Percentiles rank a stretch among this genome's conserved stretches.
phyloP scores from a whole-genome alignment of 2,329 filamentous ascomycete species.

The Nectriaceae sp. region DNA sequence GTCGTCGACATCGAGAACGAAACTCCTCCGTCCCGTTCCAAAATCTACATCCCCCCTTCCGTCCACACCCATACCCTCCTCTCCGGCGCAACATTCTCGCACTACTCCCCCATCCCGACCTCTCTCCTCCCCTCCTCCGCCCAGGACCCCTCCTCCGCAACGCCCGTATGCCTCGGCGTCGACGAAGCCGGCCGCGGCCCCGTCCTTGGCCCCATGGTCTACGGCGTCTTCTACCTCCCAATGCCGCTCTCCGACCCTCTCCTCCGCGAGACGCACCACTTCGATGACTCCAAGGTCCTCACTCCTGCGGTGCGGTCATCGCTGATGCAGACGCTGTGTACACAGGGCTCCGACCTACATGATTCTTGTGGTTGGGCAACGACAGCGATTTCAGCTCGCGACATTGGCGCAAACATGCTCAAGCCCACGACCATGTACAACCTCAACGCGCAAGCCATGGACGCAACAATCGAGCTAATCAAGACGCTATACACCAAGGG shows the following conservation, averaged over 20 bases:
- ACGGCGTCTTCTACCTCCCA: conserved; percentile 75
- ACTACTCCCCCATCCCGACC: conserved; percentile 70
- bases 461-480: conserved; percentile 84
- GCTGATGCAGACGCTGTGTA: conserved; percentile 73
- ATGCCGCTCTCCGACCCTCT: conserved; percentile 69
- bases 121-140: conserved; percentile 52
- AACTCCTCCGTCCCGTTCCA: conserved; percentile 64
- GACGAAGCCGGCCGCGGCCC: conserved; percentile 94
- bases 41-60: conserved; percentile 67
- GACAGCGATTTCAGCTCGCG: conserved; percentile 76
- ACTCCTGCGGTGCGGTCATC: conserved; percentile 75
- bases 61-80: conserved; percentile 60
- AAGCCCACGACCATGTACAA: conserved; percentile 71
- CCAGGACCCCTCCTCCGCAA: conserved; percentile 34
- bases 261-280: conserved; percentile 77
- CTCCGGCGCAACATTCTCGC: conserved; percentile 67
- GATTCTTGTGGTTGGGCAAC: conserved; percentile 78
- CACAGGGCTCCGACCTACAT: conserved; percentile 51
- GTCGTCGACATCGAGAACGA: conserved; percentile 42
- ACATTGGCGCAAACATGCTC: conserved; percentile 81
- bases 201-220: conserved; percentile 82
- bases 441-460: conserved; percentile 93
- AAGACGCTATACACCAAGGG: conserved; percentile 72
- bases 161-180: conserved; percentile 75
- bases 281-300: conserved; percentile 94